Percentiles rank a stretch among this genome's conserved stretches.
These are phyloP conservation scores for Phytopythium vexans DNA, from an alignment of 352 stramenopile species.

Conservation along the genomic window DNA sequence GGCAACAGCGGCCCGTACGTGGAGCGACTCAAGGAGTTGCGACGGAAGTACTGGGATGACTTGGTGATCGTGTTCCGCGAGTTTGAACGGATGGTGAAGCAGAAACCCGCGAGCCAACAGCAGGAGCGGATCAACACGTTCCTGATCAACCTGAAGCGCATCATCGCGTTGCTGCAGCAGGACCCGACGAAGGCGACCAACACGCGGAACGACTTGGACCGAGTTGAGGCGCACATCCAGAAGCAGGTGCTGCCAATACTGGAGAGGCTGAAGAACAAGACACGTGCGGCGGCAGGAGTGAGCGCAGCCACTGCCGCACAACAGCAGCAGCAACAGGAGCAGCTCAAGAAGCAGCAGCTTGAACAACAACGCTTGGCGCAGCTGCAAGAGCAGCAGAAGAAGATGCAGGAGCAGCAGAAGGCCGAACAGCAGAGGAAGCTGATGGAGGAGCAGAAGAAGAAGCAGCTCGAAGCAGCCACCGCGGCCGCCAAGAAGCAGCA, in stretches of 20 bases:
- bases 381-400: constrained; percentile 69
- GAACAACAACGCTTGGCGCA: constrained; percentile 46
- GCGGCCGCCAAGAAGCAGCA: constrained; percentile 57
- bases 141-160: constrained; percentile 74
- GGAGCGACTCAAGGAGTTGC: constrained; percentile 71
- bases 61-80: constrained; percentile 82
- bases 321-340: constrained; percentile 36
- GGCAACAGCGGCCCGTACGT: constrained; percentile 47
- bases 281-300: constrained; percentile 20
- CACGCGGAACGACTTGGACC: constrained; percentile 77
- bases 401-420: constrained; percentile 60
- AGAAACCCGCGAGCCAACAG: constrained; percentile 75
- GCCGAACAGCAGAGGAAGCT: constrained; percentile 62
- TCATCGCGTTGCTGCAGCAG: constrained; percentile 77
- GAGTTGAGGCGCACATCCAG: constrained; percentile 79
- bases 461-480: constrained; percentile 57
- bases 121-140: constrained; percentile 83
- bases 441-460: constrained; percentile 71
- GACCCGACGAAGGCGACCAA: constrained; percentile 75
- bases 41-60: constrained; percentile 82
- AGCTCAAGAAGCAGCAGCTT: constrained; percentile 68
- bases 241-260: constrained; percentile 82
- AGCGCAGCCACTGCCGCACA: constrained; percentile 14
- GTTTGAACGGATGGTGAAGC: constrained; percentile 83
- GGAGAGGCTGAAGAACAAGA: constrained; percentile 73